phyloP scores from a whole-genome alignment of 1,284 basidiomycete species.

The Sanghuangporus weigelae region DNA sequence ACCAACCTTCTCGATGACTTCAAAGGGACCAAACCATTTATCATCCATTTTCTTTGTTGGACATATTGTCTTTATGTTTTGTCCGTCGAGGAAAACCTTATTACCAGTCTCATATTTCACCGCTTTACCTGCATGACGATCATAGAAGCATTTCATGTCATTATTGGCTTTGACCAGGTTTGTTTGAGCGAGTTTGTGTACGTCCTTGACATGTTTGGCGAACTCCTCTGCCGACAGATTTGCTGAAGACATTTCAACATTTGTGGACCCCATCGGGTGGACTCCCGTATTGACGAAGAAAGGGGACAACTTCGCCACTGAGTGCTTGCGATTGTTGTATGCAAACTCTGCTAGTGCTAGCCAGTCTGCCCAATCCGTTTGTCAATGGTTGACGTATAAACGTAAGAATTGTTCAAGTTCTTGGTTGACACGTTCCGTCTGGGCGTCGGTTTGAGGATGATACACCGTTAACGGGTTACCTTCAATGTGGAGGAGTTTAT shows the following conservation, averaged over 20 bases:
- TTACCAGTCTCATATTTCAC: not conserved
- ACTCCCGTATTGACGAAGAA: not conserved
- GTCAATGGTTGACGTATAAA: not conserved
- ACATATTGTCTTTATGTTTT: not conserved
- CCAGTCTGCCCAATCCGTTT: not conserved
- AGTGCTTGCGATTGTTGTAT: not conserved
- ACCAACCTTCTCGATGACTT: not conserved
- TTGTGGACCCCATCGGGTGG: not conserved
- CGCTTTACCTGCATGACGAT: not conserved
- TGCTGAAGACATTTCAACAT: not conserved
- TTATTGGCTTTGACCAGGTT: not conserved
- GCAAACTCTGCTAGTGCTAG: not conserved
- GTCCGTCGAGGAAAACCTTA: not conserved
- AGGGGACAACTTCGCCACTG: not conserved
- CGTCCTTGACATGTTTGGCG: not conserved
- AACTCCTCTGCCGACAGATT: not conserved
- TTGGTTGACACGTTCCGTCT: conserved; percentile 4
- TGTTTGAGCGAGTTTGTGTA: not conserved
- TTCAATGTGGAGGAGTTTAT: not conserved
- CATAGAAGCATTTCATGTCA: not conserved
- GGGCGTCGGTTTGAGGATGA: conserved; percentile 27
- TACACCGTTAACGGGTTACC: conserved; percentile 20
- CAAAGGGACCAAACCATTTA: not conserved
- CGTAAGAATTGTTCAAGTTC: not conserved
- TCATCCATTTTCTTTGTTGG: not conserved